phyloP scores from a whole-genome alignment of 495 filamentous ascomycete genomes.

The Penicillium riverlandense region DNA sequence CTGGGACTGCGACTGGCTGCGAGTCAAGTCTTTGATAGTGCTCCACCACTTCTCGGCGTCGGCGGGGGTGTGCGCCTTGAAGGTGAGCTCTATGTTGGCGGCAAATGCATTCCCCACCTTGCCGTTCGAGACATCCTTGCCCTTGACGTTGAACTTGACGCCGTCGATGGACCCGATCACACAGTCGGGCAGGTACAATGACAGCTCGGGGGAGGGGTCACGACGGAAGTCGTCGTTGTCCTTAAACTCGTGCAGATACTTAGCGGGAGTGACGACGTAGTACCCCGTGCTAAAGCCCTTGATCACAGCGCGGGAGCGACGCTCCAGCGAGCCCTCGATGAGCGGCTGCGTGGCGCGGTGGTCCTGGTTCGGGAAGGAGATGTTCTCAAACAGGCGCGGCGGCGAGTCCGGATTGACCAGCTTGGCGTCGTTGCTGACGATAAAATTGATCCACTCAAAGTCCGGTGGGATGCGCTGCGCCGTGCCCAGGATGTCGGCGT shows the following conservation, averaged over 20 bases:
- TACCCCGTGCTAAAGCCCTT: constrained; percentile 71
- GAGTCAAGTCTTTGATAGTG: constrained; percentile 48
- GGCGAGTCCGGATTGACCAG: constrained; percentile 77
- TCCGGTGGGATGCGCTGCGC: constrained; percentile 76
- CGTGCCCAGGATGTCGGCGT: constrained; percentile 72
- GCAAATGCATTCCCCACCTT: constrained; percentile 52
- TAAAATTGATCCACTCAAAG: constrained; percentile 88
- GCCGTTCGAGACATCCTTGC: constrained; percentile 71
- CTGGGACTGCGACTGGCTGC: constrained; percentile 1
- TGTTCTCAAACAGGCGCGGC: constrained; percentile 59
- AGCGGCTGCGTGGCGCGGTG: constrained; percentile 73
- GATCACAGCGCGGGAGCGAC: constrained; percentile 75
- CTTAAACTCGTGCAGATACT: constrained; percentile 93
- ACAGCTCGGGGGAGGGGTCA: constrained; percentile 79
- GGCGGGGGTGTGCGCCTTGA: constrained; percentile 65
- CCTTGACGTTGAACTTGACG: constrained; percentile 87
- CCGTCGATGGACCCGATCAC: constrained; percentile 65
- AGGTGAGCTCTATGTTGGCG: constrained; percentile 55
- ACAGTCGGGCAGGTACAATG: constrained; percentile 90
- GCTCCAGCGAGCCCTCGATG: constrained; percentile 80
- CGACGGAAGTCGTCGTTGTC: constrained; percentile 75
- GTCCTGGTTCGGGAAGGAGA: constrained; percentile 81
- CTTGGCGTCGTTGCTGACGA: constrained; percentile 53
- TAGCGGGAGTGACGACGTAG: constrained; percentile 81
- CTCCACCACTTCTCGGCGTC: constrained; percentile 80